Percentiles rank a stretch among this genome's conserved stretches.
Evolutionary conservation across 306 rosid genomes (phyloP).

Genomic region (Trifolium fragiferum): DNA sequence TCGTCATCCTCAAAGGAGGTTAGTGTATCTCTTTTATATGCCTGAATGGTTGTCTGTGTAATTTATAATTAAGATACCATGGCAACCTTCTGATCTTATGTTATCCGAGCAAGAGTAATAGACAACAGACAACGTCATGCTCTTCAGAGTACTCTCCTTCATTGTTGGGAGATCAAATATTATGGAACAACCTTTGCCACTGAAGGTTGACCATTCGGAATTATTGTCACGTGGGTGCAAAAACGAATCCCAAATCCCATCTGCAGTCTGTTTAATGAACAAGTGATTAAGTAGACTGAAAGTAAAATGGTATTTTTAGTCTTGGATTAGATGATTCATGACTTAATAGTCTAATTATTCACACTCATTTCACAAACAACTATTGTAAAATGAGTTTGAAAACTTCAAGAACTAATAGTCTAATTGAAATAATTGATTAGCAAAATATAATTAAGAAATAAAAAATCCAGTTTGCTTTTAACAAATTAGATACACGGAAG

Average conservation of each 20-base stretch:
- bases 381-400: not conserved
- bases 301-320: too few species aligned
- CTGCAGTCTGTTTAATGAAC: not conserved
- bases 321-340: too few species aligned
- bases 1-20: not conserved
- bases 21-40: not conserved
- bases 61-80: not conserved
- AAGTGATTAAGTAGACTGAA: not conserved
- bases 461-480: not conserved
- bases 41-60: not conserved
- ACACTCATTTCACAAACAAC: not conserved
- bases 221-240: not conserved
- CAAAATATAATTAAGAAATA: not conserved
- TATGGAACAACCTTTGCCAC: not conserved
- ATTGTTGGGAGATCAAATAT: not conserved
- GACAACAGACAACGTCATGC: not conserved
- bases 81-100: not conserved
- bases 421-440: too few species aligned
- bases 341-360: not conserved
- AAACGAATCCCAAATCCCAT: not conserved
- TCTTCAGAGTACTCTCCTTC: not conserved
- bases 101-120: not conserved
- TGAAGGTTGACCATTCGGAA: not conserved
- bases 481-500: not conserved
- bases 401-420: not conserved